Evolutionary conservation across 1,284 basidiomycete species (phyloP), one percentile per base, ranked within the genome.

Genomic region (Acaromyces ingoldii): DNA sequence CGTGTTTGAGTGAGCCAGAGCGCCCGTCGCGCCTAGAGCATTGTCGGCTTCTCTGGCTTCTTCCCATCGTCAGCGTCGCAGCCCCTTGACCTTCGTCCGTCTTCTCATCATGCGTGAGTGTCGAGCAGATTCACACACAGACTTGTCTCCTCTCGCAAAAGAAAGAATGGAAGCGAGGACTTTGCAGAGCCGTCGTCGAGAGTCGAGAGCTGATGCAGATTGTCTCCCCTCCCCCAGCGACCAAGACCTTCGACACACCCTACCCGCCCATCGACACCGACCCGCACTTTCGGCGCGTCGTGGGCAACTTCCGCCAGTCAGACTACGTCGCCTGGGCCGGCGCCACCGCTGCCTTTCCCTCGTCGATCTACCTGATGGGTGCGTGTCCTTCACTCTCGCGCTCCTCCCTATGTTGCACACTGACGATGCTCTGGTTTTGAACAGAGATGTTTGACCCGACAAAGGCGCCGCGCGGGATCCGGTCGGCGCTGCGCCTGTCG

Each of bases 311-410:
- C 78, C 83, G 95, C 37, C 80, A 84, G 11, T 86, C 86, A 6
- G 95, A 98, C 81, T 91, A 90, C 79, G 86, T 82, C 19, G 78
- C 82, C 38, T 91, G 91, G 88, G 89, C 84, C 15, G 86, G 81
- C 42, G 82, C 82, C 44, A 89, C 91, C 1, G 88, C 82, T 51
- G 88, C 83, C 13, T 87, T 88, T 70, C 90, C 90, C 13, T 80
- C 81, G 29, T 82, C 83, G 10, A 80, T 91, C 59, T 86, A 85
- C 70, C 37, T 69, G 37, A 60, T 74, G 65, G 67, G 58, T 62
- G 38, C 26, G 57, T 53, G 6, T 22, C n/a, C 28, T 19, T 34
- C 33, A 4, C 33, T 17, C 13, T 42, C n/a, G 29, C 26, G 4
- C 6, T 5, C 15, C 49, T 43, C 13, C 13, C 33, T 13, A 34